phyloP scores from a whole-genome alignment of 2,329 filamentous ascomycete species.

The Botrytis cinerea region DNA sequence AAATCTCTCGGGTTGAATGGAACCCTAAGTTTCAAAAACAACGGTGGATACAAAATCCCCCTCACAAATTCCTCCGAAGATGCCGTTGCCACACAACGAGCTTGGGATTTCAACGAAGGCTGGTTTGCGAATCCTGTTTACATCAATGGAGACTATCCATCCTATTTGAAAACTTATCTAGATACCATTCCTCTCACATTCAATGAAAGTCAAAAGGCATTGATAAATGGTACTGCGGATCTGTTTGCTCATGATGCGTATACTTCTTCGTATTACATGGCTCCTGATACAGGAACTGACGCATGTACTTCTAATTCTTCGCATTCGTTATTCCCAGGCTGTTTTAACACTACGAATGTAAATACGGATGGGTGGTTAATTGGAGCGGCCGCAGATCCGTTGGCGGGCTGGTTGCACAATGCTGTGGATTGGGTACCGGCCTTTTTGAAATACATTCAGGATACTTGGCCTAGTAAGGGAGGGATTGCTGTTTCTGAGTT shows the following conservation, averaged over 20 bases:
- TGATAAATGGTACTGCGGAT: constrained; percentile 54
- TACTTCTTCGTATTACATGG: constrained; percentile 53
- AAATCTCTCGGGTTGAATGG: constrained; percentile 53
- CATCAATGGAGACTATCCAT: constrained; percentile 53
- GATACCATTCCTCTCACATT: constrained; percentile 49
- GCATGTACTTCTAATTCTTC: constrained; percentile 42
- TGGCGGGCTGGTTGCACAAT: constrained; percentile 35
- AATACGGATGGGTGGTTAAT: constrained; percentile 25
- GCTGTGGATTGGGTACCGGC: constrained; percentile 36
- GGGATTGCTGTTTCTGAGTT: constrained; percentile 37
- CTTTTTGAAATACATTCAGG: constrained; percentile 37
- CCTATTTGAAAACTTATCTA: constrained; percentile 42
- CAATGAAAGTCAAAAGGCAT: constrained; percentile 50
- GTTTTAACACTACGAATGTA: constrained; percentile 32
- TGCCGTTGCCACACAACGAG: constrained; percentile 33
- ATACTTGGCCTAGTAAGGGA: constrained; percentile 33
- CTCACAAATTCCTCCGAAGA: constrained; percentile 44
- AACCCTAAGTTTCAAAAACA: constrained; percentile 47
- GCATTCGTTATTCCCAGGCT: constrained; percentile 33
- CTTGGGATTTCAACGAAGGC: constrained; percentile 47
- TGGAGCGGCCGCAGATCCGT: constrained; percentile 34
- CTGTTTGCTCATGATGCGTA: constrained; percentile 61
- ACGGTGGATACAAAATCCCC: constrained; percentile 52
- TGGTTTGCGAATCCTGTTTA: constrained; percentile 56
- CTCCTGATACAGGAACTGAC: constrained; percentile 45